Base-by-base conservation (phyloP, 164 flowering plant genomes). In the Nelumbo lutea region DNA sequence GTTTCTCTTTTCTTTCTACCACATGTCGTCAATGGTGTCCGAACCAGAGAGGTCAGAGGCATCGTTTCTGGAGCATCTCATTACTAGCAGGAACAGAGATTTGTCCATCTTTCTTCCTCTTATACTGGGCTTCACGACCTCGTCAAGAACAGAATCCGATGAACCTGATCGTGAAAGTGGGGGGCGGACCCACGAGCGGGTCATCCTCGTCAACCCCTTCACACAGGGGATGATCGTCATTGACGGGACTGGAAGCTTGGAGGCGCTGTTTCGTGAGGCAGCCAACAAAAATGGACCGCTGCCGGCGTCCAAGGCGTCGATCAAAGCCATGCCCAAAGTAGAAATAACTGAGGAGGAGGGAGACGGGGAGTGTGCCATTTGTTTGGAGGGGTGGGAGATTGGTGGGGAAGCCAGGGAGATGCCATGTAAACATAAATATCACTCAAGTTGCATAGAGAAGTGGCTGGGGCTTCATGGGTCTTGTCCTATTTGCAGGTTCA, bases 381-480 rank as follows among this genome's bases (percentile, higher is more conserved):
- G 97, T 61, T 78, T 92, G 79, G 94, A 89, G 15, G 85, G 83
- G 40, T 84, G 77, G 76, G 85, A 71, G 57, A 50, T 65, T 53
- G 89, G 86, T 6, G 77, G 71, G 27, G 73, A 74, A 67, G 94
- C 71, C 4, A 90, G 79, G 62, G 86, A 81, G 77, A 88, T 90
- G 94, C 94, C 90, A 2, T 90, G 97, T 65, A 78, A 80, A 79
- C 97, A 90, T 60, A 79, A 67, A 68, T 92, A 86, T 71, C 94
- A 88, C 47, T 77, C 73, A 1, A 70, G 59, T 10, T 90, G 96
- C 72, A 77, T 92, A 10, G 90, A 82, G 75, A 88, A 83, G 82
- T 92, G 97, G 97, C 64, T 90, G 56, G 77, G 74, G 75, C 77
- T 90, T 59, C 90, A 86, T 75, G 96, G 97, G 73, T 79, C 87